These are phyloP conservation scores for Thozetella sp. DNA, from an alignment of 495 filamentous ascomycete genomes.

Conservation along the genomic window DNA sequence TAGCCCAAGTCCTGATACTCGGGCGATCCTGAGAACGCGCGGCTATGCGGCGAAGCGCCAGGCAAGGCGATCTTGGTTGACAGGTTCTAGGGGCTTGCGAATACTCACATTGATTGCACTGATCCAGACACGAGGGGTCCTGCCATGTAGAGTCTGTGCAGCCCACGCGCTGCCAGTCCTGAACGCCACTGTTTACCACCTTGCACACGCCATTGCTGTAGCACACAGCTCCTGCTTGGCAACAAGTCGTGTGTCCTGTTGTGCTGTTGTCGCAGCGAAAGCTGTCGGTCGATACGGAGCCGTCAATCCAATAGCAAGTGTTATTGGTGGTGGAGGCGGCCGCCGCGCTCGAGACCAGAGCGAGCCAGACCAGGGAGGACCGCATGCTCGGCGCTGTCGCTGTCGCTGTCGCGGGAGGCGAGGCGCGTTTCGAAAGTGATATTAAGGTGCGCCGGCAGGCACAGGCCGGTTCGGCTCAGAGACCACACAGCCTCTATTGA, in stretches of 20 bases:
- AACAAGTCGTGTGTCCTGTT: background rate
- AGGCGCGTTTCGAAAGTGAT: too few relatives aligned
- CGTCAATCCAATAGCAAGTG: background rate
- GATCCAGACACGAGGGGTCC: background rate
- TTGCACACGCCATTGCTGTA: slow-evolving; percentile 2
- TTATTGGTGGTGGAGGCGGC: too few relatives aligned
- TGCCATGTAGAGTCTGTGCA: background rate
- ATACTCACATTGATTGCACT: background rate
- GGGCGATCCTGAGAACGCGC: background rate
- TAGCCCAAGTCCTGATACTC: background rate
- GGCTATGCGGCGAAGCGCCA: too few relatives aligned
- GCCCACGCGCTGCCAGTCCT: slow-evolving; percentile 1
- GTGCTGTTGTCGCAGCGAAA: slow-evolving; percentile 2
- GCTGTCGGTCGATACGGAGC: background rate
- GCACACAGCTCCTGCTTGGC: background rate
- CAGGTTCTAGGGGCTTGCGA: too few relatives aligned
- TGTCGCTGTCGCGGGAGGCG: too few relatives aligned
- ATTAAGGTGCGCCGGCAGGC: too few relatives aligned
- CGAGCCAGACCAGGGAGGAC: too few relatives aligned
- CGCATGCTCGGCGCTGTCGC: too few relatives aligned
- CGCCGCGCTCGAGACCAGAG: too few relatives aligned
- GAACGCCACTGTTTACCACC: background rate
- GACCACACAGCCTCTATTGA: too few relatives aligned
- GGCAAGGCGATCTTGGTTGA: too few relatives aligned
- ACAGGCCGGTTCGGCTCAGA: too few relatives aligned